These are phyloP conservation scores for Dillenia turbinata DNA, from an alignment of 164 flowering plant genomes.

Conservation along the genomic window DNA sequence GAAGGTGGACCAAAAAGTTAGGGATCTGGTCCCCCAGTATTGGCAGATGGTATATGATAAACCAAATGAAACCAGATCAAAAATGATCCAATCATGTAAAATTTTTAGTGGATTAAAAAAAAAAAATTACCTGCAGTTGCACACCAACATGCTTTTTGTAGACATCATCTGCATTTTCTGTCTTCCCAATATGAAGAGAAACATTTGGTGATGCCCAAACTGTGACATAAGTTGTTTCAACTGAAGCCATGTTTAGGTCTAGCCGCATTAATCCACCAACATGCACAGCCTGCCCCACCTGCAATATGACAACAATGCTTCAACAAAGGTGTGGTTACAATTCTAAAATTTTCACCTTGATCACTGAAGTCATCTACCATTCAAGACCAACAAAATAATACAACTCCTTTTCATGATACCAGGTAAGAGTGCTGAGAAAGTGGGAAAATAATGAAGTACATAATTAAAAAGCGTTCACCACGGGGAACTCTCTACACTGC, in stretches of 20 bases:
- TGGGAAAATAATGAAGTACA: no score
- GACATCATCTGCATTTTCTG: slow-evolving; percentile 87
- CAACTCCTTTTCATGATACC: no score
- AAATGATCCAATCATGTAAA: neutral
- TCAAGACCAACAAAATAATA: no score
- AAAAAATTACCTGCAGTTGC: slow-evolving; percentile 74
- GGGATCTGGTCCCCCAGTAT: no score
- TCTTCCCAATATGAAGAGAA: slow-evolving; percentile 89
- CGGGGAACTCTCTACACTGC: no score
- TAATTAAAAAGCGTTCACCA: no score
- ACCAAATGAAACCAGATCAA: neutral
- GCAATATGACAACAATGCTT: slow-evolving; percentile 9
- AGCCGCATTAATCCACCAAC: slow-evolving; percentile 83
- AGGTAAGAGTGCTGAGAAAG: no score
- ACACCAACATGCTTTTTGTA: slow-evolving; percentile 74
- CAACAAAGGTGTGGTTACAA: no score
- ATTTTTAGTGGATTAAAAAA: neutral
- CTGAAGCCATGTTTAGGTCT: slow-evolving; percentile 74
- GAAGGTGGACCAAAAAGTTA: no score
- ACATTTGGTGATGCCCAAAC: slow-evolving; percentile 84
- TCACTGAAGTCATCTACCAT: no score
- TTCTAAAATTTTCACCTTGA: no score
- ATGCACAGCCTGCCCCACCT: slow-evolving; percentile 87
- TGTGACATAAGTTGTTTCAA: slow-evolving; percentile 82
- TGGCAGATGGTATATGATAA: no score